A percentile compares a stretch with the other conserved stretches of the same genome.
Evolutionary conservation across 164 flowering plant species (phyloP).

Genomic region (Vitis labrusca): DNA sequence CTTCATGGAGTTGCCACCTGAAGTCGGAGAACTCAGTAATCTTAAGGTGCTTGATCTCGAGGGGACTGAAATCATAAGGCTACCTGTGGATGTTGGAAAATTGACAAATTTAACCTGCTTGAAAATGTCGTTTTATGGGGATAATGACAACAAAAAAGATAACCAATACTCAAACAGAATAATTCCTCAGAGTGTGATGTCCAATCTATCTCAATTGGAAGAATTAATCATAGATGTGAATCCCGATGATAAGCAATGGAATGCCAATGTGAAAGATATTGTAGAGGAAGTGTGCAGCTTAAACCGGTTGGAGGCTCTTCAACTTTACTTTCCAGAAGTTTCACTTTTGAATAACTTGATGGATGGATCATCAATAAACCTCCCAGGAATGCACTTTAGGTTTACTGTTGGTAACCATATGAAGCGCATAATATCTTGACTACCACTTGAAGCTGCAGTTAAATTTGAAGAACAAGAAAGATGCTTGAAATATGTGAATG

Average conservation of each 20-base stretch:
- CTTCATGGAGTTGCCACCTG: constrained; percentile 11
- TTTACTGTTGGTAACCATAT: too few species aligned
- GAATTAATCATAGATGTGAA: constrained; percentile 6
- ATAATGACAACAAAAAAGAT: not conserved
- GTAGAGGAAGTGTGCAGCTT: constrained; percentile 1
- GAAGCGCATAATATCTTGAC: too few species aligned
- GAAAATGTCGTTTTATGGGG: constrained; percentile 14
- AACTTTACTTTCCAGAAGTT: constrained; percentile 12
- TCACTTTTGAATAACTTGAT: too few species aligned
- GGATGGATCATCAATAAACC: too few species aligned
- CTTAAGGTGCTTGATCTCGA: constrained; percentile 28
- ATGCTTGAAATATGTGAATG: too few species aligned
- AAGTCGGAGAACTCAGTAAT: constrained; percentile 13
- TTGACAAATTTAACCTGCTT: constrained; percentile 9
- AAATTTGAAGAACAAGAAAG: too few species aligned
- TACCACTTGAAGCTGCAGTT: too few species aligned
- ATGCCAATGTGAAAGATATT: not conserved
- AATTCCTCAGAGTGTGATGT: constrained; percentile 5
- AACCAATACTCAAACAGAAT: not conserved
- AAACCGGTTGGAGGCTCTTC: not conserved
- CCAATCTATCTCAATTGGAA: not conserved
- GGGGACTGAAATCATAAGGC: constrained; percentile 9
- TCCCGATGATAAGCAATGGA: constrained; percentile 12
- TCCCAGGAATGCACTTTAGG: too few species aligned
- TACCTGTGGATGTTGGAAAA: constrained; percentile 13